Base-by-base conservation (phyloP, 805 yeast species). In the Torulaspora quercuum region DNA sequence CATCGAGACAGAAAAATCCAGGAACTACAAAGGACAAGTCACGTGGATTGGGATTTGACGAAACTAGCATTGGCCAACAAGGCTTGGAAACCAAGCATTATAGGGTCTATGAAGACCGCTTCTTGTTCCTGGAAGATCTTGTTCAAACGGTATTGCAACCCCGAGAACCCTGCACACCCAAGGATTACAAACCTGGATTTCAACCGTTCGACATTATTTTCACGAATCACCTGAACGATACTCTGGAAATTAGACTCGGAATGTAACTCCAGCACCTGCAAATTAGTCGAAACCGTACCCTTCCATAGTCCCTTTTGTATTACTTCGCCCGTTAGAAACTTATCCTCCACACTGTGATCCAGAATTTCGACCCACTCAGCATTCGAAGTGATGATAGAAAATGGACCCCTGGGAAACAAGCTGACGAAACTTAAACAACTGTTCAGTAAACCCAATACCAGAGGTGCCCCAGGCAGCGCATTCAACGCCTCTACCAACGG, bases 81-180 rank as follows among this genome's bases (percentile, higher is more conserved):
- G n/a, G 41, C 23, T 6, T 30, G 30, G 17, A 46, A 33, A 3
- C 45, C 48, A 7, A 44, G 15, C 13, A 33, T 21, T 5, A 46
- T 29, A 5, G 50, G 36, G 18, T 46, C 50, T 9, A 46, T 19
- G 14, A 46, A 46, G 9, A 41, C 10, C 8, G 35, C 34, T 5
- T 22, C 24, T 6, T 33, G 14, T 7, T 19, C 26, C 7, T 28
- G 29, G 24, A 47, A 43, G 11, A 17, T 32, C 4, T 29, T 10
- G n/a, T 29, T 12, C 13, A 47, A 29, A 13, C 26, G 30, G 25
- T 25, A 26, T 23, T 48, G 38, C 31, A 53, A 25, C 1, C 56
- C 53, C 9, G 55, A 46, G 34, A 51, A 53, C n/a, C 58, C 58
- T 10, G 58, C 58, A 27, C 58, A 53, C 7, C 58, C 58, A 3